These are phyloP conservation scores for Acanthamoeba castellanii DNA, from an alignment of 208 protist species.

Conservation along the genomic window DNA sequence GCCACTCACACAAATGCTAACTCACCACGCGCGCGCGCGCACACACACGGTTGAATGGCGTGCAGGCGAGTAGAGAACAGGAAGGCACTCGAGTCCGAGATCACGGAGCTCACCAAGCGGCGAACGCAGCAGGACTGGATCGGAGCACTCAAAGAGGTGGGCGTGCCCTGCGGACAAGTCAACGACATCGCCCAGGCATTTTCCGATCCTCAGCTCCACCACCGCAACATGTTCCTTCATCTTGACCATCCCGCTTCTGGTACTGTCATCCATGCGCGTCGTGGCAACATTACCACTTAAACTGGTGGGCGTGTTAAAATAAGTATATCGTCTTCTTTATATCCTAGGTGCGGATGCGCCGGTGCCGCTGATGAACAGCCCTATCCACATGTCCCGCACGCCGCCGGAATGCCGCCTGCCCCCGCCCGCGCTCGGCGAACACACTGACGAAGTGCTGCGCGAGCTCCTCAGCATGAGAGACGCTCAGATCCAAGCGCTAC, in stretches of 20 bases:
- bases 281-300: background rate
- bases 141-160: background rate
- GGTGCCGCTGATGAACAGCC: slow-evolving; percentile 3
- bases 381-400: background rate
- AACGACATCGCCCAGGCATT: slow-evolving; percentile 28
- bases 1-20: background rate
- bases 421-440: slow-evolving; percentile 75
- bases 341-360: background rate
- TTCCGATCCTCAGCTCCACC: slow-evolving; percentile 11
- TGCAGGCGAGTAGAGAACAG: slow-evolving; percentile 72
- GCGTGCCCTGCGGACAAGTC: slow-evolving; percentile 33
- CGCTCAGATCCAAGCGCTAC: background rate
- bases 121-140: slow-evolving; percentile 39
- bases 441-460: slow-evolving; percentile 67
- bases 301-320: too few relatives aligned
- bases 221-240: slow-evolving; percentile 8
- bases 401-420: background rate
- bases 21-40: background rate
- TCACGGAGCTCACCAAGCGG: background rate
- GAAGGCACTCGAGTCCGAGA: background rate
- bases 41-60: background rate
- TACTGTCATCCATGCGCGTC: background rate
- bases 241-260: background rate
- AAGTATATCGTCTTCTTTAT: too few relatives aligned
- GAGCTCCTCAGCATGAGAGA: background rate